Conservation (phyloP, 345 rosid species). For the Eutrema yunnanense region DNA sequence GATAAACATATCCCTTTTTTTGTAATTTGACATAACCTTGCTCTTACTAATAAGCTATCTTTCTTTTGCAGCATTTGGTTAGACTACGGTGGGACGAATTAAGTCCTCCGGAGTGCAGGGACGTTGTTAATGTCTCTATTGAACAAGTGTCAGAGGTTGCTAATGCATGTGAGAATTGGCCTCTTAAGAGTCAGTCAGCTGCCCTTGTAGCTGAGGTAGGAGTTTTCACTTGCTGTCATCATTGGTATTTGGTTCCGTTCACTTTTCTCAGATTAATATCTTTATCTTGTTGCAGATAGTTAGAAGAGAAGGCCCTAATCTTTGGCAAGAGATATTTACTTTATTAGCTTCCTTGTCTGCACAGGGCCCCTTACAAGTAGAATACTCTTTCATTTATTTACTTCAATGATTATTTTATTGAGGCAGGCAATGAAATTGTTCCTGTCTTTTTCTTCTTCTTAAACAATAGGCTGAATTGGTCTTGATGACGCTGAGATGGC, state of each 20-base stretch:
- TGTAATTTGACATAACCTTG: neutral
- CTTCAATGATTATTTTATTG: conserved; percentile 2
- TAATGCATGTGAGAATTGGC: conserved; percentile 72
- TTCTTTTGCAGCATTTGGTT: conserved; percentile 69
- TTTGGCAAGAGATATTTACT: conserved; percentile 82
- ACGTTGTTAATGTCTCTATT: conserved; percentile 69
- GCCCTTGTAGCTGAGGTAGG: conserved; percentile 85
- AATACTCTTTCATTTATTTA: neutral
- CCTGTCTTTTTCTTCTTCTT: neutral
- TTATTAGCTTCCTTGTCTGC: conserved; percentile 59
- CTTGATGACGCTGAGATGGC: conserved; percentile 86
- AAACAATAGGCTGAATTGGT: conserved; percentile 68
- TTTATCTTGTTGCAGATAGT: conserved; percentile 50
- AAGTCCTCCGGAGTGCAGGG: conserved; percentile 54
- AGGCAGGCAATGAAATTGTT: neutral
- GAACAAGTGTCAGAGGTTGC: conserved; percentile 76
- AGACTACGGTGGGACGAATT: conserved; percentile 91
- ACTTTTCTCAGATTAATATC: conserved; percentile 1
- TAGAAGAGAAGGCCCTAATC: conserved; percentile 71
- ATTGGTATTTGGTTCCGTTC: neutral
- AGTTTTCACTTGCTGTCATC: conserved; percentile 29
- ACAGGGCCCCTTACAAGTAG: conserved; percentile 78
- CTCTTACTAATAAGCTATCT: neutral
- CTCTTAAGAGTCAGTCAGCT: conserved; percentile 87
- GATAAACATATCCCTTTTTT: neutral